Evolutionary conservation across 2,329 filamentous ascomycete genomes (phyloP).

Genomic region (Pseudophaeomoniella oleicola): DNA sequence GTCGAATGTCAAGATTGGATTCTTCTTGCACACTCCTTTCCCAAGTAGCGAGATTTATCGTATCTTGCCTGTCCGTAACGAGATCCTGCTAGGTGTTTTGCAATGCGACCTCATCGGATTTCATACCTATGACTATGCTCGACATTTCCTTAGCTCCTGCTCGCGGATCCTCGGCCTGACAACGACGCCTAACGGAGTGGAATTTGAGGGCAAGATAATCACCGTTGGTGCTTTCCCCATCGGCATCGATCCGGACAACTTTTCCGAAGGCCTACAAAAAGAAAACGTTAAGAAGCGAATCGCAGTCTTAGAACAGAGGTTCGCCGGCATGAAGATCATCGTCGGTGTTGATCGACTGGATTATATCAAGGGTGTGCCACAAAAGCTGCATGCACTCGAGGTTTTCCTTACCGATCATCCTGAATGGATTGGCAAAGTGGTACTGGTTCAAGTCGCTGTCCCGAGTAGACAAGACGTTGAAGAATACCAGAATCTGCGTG

Average conservation of each 20-base stretch:
- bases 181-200: slow-evolving; percentile 85
- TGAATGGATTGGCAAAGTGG: slow-evolving; percentile 95
- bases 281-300: slow-evolving; percentile 81
- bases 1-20: slow-evolving; percentile 93
- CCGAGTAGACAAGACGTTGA: slow-evolving; percentile 92
- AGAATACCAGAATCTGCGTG: slow-evolving; percentile 91
- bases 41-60: slow-evolving; percentile 94
- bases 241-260: slow-evolving; percentile 94
- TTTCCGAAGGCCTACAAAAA: slow-evolving; percentile 74
- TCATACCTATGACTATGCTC: slow-evolving; percentile 97
- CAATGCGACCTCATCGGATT: slow-evolving; percentile 94
- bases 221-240: slow-evolving; percentile 94
- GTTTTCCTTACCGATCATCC: slow-evolving; percentile 95
- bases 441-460: slow-evolving; percentile 89
- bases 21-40: slow-evolving; percentile 96
- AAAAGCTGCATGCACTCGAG: slow-evolving; percentile 91
- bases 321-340: slow-evolving; percentile 89
- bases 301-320: slow-evolving; percentile 70
- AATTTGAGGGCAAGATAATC: slow-evolving; percentile 76
- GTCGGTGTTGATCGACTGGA: slow-evolving; percentile 93
- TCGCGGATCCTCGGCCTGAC: slow-evolving; percentile 62
- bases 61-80: slow-evolving; percentile 82
- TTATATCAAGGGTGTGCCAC: slow-evolving; percentile 97
- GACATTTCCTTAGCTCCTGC: slow-evolving; percentile 92
- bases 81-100: slow-evolving; percentile 72